Conservation (phyloP, 2,329 filamentous ascomycete genomes). For the Arachnopeziza araneosa region DNA sequence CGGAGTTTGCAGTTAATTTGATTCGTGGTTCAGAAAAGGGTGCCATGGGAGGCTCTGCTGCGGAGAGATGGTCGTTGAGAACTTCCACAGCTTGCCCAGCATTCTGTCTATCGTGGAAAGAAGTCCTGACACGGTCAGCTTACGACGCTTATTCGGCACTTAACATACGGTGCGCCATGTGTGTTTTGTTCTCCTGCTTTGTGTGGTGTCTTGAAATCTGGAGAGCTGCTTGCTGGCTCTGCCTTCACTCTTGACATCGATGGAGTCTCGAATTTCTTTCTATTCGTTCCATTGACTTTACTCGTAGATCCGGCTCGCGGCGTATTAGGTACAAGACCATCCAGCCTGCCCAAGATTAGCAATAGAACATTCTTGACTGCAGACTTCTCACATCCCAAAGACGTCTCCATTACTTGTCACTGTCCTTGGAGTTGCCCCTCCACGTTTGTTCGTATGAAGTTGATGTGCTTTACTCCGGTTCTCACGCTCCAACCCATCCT, state of each 20-base stretch:
- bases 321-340: constrained; percentile 64
- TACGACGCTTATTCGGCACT: neutral
- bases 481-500: constrained; percentile 76
- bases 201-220: constrained; percentile 38
- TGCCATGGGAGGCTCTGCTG: constrained; percentile 63
- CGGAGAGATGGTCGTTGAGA: constrained; percentile 68
- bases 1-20: constrained; percentile 78
- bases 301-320: constrained; percentile 30
- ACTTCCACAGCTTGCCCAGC: constrained; percentile 78
- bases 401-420: constrained; percentile 57
- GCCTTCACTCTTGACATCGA: constrained; percentile 42
- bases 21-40: constrained; percentile 72
- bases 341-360: constrained; percentile 43
- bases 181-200: constrained; percentile 19
- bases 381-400: constrained; percentile 65
- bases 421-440: constrained; percentile 57
- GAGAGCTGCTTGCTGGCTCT: constrained; percentile 40
- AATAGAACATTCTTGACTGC: neutral
- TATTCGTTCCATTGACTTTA: constrained; percentile 17
- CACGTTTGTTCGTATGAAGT: constrained; percentile 58
- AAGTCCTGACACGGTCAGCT: constrained; percentile 32
- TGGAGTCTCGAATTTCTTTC: constrained; percentile 40
- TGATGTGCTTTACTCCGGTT: constrained; percentile 61
- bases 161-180: constrained; percentile 19
- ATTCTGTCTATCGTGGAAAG: constrained; percentile 72